Conservation (phyloP, 2,329 filamentous ascomycete genomes). For the Herpotrichia juniperi region DNA sequence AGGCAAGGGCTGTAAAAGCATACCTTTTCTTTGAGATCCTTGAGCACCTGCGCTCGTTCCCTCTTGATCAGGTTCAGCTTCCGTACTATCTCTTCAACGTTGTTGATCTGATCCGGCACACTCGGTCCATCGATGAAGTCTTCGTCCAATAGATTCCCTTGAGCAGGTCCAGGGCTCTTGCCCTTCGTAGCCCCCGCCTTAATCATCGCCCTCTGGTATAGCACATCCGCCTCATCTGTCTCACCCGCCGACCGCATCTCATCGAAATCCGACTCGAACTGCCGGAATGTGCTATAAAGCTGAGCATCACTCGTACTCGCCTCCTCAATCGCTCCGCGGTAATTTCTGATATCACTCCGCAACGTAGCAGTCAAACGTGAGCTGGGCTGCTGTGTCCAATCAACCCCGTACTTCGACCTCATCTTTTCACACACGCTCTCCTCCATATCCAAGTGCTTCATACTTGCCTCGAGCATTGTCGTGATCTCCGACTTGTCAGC, state of each 20-base stretch:
- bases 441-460: conserved; percentile 92
- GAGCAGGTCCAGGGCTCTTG: conserved; percentile 66
- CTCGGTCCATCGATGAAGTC: conserved; percentile 84
- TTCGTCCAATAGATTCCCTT: conserved; percentile 86
- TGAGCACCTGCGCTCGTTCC: conserved; percentile 88
- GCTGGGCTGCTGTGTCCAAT: conserved; percentile 98
- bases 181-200: conserved; percentile 71
- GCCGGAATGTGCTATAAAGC: conserved; percentile 80
- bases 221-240: conserved; percentile 81
- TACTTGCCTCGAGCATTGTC: conserved; percentile 74
- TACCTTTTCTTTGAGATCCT: conserved; percentile 98
- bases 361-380: conserved; percentile 86
- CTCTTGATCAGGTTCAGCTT: conserved; percentile 91
- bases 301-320: conserved; percentile 85
- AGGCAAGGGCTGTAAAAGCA: conserved; percentile 21
- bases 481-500: conserved; percentile 78
- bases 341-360: conserved; percentile 83
- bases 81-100: conserved; percentile 87
- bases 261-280: conserved; percentile 87
- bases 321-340: conserved; percentile 87
- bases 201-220: conserved; percentile 86
- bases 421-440: conserved; percentile 99
- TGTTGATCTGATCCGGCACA: conserved; percentile 86
- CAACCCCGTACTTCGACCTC: conserved; percentile 92
- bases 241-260: conserved; percentile 93